These are phyloP conservation scores for Lasiosphaeria hispida DNA, from an alignment of 495 filamentous ascomycete species.

Conservation along the genomic window DNA sequence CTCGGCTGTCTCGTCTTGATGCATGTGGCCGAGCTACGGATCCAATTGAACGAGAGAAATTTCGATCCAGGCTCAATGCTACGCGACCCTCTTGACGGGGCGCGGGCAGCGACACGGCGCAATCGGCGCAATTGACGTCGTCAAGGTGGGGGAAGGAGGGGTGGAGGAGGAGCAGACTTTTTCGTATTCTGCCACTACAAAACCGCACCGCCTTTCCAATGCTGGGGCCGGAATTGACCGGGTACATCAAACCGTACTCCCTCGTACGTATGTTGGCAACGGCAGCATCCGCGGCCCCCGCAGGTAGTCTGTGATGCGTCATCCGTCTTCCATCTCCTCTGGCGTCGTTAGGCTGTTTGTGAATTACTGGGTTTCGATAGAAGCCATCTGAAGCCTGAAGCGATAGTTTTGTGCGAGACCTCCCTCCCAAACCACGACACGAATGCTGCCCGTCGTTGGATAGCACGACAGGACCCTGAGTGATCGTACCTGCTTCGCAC, in stretches of 20 bases:
- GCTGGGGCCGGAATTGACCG: conserved; percentile 2
- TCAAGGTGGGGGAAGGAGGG: background rate
- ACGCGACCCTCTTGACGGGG: background rate
- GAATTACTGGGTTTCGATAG: no score
- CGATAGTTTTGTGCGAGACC: no score
- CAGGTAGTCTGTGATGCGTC: background rate
- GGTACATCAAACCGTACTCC: no score
- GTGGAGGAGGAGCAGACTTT: background rate
- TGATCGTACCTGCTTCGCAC: no score
- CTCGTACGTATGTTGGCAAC: background rate
- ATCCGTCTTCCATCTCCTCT: background rate
- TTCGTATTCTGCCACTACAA: background rate
- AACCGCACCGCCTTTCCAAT: conserved; percentile 2
- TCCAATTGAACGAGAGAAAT: conserved; percentile 10
- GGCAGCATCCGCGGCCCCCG: conserved; percentile 7
- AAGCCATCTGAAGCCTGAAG: no score
- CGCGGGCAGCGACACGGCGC: background rate
- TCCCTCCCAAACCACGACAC: no score
- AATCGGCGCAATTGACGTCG: conserved; percentile 1
- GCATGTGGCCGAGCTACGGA: conserved; percentile 23
- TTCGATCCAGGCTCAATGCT: background rate
- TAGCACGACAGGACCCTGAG: no score
- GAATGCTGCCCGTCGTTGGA: no score
- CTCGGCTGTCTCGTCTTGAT: conserved; percentile 8
- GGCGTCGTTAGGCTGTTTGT: no score